Percentiles rank a stretch among this genome's conserved stretches.
Conservation (phyloP, 2,329 filamentous ascomycete species). For the Paecilomyces niveus region DNA sequence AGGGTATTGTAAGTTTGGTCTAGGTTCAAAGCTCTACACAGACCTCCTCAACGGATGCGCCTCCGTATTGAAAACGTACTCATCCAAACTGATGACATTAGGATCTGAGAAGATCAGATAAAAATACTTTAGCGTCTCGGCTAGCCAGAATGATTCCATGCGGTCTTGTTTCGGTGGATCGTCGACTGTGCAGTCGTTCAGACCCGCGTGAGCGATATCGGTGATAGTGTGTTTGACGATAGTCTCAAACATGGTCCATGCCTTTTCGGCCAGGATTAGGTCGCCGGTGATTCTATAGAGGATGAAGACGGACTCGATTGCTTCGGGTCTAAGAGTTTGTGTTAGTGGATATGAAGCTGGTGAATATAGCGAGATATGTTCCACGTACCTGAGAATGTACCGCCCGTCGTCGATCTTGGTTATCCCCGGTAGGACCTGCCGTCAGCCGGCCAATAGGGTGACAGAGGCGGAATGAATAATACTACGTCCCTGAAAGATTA, state of each 20-base stretch:
- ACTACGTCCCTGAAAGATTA: too few species aligned
- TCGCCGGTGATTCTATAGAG: slow-evolving; percentile 33
- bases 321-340: slow-evolving; percentile 52
- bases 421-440: slow-evolving; percentile 12
- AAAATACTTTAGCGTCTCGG: slow-evolving; percentile 89
- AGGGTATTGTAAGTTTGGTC: too few species aligned
- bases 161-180: slow-evolving; percentile 44
- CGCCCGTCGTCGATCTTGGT: slow-evolving; percentile 8
- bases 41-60: slow-evolving; percentile 45
- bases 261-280: slow-evolving; percentile 65
- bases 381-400: slow-evolving; percentile 32
- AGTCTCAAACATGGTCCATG: slow-evolving; percentile 77
- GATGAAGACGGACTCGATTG: slow-evolving; percentile 76
- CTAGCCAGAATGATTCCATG: slow-evolving; percentile 88
- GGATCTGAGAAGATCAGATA: slow-evolving; percentile 72
- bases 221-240: slow-evolving; percentile 62
- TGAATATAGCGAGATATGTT: not conserved
- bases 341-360: not conserved
- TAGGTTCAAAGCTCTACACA: too few species aligned
- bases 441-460: too few species aligned
- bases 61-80: slow-evolving; percentile 58
- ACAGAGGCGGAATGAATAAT: too few species aligned
- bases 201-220: slow-evolving; percentile 57
- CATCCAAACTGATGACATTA: slow-evolving; percentile 58
- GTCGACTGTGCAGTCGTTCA: slow-evolving; percentile 15